Evolutionary conservation across 352 stramenopile species (phyloP).

Genomic region (Sclerospora graminicola): DNA sequence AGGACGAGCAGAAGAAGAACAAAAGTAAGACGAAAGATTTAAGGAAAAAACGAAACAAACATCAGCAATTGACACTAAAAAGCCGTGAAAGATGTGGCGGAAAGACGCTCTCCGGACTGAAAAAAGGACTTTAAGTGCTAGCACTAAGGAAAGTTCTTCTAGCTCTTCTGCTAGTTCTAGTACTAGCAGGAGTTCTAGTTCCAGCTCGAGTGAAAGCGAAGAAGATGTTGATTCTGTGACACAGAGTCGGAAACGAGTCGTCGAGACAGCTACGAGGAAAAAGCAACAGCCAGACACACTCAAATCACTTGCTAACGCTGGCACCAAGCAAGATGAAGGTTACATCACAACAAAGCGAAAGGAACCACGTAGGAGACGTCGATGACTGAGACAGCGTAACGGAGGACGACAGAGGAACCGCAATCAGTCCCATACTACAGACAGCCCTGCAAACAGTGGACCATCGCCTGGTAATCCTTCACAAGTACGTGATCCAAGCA

Average conservation of each 20-base stretch:
- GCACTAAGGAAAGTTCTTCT: not conserved
- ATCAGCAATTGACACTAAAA: too few relatives aligned
- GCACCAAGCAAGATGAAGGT: slow-evolving; percentile 5
- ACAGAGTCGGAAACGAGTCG: slow-evolving; percentile 10
- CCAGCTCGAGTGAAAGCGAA: slow-evolving; percentile 5
- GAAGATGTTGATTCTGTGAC: slow-evolving; percentile 2
- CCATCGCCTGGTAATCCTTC: not conserved
- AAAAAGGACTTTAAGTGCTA: not conserved
- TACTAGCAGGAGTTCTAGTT: slow-evolving; percentile 1
- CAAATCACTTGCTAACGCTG: not conserved
- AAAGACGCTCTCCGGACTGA: too few relatives aligned
- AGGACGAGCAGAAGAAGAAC: too few relatives aligned
- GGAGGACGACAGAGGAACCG: slow-evolving; percentile 4
- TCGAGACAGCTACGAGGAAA: not conserved
- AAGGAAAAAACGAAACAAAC: too few relatives aligned
- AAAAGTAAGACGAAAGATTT: too few relatives aligned
- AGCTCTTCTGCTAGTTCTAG: not conserved
- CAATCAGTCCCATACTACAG: not conserved
- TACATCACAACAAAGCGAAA: slow-evolving; percentile 4
- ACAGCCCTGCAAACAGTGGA: not conserved
- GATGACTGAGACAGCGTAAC: slow-evolving; percentile 18
- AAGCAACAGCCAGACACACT: not conserved
- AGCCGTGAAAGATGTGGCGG: too few relatives aligned
- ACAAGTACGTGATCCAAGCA: not conserved
- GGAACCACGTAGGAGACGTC: slow-evolving; percentile 14